These are phyloP conservation scores for Neocatenulostroma microsporum DNA, from an alignment of 2,329 filamentous ascomycete genomes.

Conservation along the genomic window DNA sequence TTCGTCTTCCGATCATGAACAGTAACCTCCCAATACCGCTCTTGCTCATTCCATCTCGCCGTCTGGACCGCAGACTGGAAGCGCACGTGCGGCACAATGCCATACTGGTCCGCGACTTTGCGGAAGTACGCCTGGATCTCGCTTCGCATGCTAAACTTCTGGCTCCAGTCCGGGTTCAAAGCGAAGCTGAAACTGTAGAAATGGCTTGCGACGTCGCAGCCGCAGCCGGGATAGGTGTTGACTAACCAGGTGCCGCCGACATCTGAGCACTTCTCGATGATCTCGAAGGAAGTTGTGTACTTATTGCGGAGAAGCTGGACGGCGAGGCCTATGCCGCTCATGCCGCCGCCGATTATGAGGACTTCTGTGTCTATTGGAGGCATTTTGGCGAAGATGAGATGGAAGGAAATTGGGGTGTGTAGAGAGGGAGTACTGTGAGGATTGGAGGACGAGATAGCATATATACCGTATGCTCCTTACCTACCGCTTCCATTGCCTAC, in stretches of 20 bases:
- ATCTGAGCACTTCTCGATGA: conserved; percentile 36
- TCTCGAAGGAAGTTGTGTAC: conserved; percentile 33
- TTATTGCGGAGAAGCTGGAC: conserved; percentile 38
- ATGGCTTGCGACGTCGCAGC: conserved; percentile 30
- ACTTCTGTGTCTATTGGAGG: conserved; percentile 34
- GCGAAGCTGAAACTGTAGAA: conserved; percentile 29
- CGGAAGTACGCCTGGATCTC: conserved; percentile 26
- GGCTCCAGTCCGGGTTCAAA: conserved; percentile 26
- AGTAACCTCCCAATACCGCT: conserved; percentile 17
- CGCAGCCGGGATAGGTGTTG: conserved; percentile 31
- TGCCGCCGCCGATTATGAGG: conserved; percentile 45
- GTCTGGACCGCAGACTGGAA: conserved; percentile 19
- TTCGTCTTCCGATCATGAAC: conserved; percentile 19
- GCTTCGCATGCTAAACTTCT: conserved; percentile 21
- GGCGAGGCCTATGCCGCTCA: conserved; percentile 41
- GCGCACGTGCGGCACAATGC: conserved; percentile 18
- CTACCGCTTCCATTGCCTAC: no score
- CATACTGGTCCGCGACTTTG: conserved; percentile 16
- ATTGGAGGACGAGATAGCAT: no score
- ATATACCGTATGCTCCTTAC: no score
- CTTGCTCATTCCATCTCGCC: conserved; percentile 22
- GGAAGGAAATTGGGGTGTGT: conserved; percentile 4
- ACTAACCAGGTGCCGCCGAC: conserved; percentile 32
- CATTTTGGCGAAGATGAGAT: no score
- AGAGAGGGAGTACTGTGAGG: no score